Conservation (phyloP, 164 flowering plant species). For the grape (Vitis vinifera) region ASM3070453v1 NC_081806.1:7232501-7233000, state of each 20-base stretch:
- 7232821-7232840: constrained; percentile 76
- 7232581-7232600: neutral
- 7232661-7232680: constrained; percentile 92
- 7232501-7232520: neutral
- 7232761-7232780: neutral
- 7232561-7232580: neutral
- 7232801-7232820: constrained; percentile 90
- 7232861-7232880: constrained; percentile 80
- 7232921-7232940: neutral
- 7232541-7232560: too few species aligned
- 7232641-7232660: constrained; percentile 92
- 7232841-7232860: constrained; percentile 81
- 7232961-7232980: neutral
- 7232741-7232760: neutral
- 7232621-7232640: constrained; percentile 98
- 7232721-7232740: constrained; percentile 12
- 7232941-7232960: neutral
- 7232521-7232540: neutral
- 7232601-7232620: constrained; percentile 50
- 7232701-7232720: constrained; percentile 68
- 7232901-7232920: neutral
- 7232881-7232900: too few species aligned
- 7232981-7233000: too few species aligned
- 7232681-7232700: constrained; percentile 70
- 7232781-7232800: constrained; percentile 41